Conservation (phyloP, 192 early-diverging fungal genomes). For the Backusella luteola region DNA sequence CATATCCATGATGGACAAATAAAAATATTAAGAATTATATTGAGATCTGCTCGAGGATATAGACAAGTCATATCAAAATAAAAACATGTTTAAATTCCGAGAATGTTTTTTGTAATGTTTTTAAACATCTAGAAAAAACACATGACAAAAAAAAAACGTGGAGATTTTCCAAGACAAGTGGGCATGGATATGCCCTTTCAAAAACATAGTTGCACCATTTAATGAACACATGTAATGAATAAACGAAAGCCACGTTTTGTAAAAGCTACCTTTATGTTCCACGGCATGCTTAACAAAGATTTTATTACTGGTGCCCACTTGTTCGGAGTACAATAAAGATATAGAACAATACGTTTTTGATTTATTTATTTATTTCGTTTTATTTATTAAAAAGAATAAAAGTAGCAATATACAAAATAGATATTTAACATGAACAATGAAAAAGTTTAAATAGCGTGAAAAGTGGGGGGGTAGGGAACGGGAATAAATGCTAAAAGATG, state of each 20-base stretch:
- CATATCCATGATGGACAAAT: neutral
- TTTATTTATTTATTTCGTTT: neutral
- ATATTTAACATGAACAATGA: slow-evolving; percentile 2
- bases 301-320: neutral
- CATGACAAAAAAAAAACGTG: slow-evolving; percentile 1
- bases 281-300: neutral
- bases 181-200: neutral
- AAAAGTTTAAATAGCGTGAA: slow-evolving; percentile 1
- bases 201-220: neutral
- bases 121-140: neutral
- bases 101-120: neutral
- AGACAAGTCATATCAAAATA: neutral
- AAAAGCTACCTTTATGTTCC: neutral
- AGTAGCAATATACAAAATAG: slow-evolving; percentile 3
- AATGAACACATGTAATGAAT: neutral
- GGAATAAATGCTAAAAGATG: neutral
- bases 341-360: neutral
- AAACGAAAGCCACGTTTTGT: neutral
- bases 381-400: neutral
- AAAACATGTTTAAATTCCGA: neutral
- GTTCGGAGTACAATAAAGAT: neutral
- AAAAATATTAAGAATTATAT: neutral
- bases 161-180: neutral
- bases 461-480: neutral
- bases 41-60: neutral